Percentiles rank a stretch among this genome's conserved stretches.
phyloP scores from a whole-genome alignment of 495 filamentous ascomycete genomes.

The Tuber calosporum region DNA sequence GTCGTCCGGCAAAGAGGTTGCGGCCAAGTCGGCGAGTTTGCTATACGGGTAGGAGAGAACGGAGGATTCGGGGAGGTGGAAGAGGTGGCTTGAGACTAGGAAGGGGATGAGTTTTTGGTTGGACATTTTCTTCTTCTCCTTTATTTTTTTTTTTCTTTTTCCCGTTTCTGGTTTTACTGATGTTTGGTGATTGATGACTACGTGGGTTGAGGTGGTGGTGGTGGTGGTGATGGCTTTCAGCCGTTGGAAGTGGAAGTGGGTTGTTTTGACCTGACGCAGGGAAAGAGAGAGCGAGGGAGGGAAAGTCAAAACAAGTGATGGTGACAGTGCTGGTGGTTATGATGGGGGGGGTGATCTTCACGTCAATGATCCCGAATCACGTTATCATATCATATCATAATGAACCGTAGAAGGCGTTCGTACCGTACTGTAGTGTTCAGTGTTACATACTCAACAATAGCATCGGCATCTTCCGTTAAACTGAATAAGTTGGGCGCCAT shows the following conservation, averaged over 20 bases:
- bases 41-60: slow-evolving; percentile 26
- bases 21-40: slow-evolving; percentile 26
- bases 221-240: background rate
- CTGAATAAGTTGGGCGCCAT: background rate
- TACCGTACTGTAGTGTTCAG: background rate
- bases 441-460: background rate
- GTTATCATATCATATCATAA: background rate
- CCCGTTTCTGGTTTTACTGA: background rate
- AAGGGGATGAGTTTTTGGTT: slow-evolving; percentile 19
- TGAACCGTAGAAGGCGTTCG: background rate
- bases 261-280: background rate
- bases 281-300: background rate
- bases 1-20: slow-evolving; percentile 22
- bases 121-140: background rate
- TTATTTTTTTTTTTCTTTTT: background rate
- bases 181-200: background rate
- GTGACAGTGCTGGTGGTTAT: background rate
- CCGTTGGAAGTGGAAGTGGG: background rate
- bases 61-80: slow-evolving; percentile 19
- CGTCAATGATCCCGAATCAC: background rate
- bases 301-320: background rate
- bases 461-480: background rate
- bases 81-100: slow-evolving; percentile 22
- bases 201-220: background rate
- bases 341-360: background rate